Base-by-base conservation (phyloP, 2,329 filamentous ascomycete species). In the Colletotrichum gigasporum region DNA sequence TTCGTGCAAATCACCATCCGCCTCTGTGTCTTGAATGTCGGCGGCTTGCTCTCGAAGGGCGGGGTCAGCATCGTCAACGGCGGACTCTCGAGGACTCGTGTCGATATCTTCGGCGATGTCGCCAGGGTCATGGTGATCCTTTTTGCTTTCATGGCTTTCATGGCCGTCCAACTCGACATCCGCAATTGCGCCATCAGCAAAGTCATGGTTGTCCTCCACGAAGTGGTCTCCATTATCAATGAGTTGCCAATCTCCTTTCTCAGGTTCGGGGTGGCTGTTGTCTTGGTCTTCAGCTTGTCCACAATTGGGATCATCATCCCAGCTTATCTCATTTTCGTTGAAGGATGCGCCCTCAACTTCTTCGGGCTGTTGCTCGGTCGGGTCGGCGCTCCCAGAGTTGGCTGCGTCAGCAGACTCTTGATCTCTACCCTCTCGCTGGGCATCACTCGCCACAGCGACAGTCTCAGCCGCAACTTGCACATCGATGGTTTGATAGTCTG, bases 1-100 rank as follows among this genome's bases (percentile, higher is more conserved):
- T 66, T 74, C 74, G 39, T 75, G 68, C 35, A 66, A 48, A 24
- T 64, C 66, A 35, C 69, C 63, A 28, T 69, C 48, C 11, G 55
- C 53, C 11, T 45, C 54, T 32, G 44, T 45, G 12, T 56, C 37
- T 24, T 59, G 44, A 18, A 34, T 44, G 20, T 58, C 56, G 11
- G 30, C 28, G 28, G 28, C 42, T 55, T 58, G 44, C 18, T 66
- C 69, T 12, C 61, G 61, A 18, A n/a, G 11, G 8, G n/a, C 39
- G 37, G 57, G 24, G n/a, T 39, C 62, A n/a, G 16, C 41, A 53
- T 55, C 35, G 12, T 34, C 20, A 14, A 30, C 22, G 28, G 24
- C 42, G 22, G 24, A 14, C 5, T n/a, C 26, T 7, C 35, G 47
- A 11, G 30, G 7, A 12, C 37, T 16, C 9, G 22, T 18, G 9